Percentiles rank a stretch among this genome's conserved stretches.
Conservation (phyloP, 163 green algal genomes). For the Coccomyxa subellipsoidea region DNA sequence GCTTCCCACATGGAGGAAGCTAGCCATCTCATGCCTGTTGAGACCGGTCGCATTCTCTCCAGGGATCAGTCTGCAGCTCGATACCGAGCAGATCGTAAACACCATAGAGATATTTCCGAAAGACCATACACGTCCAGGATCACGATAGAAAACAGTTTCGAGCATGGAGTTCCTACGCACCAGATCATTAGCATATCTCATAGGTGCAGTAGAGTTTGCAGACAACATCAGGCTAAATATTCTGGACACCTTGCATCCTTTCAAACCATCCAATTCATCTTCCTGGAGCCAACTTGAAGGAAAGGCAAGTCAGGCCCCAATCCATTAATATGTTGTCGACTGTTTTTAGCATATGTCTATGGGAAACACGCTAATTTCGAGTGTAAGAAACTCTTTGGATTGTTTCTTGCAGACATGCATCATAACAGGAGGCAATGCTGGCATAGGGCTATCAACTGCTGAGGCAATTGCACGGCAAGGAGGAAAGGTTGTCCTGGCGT, state of each 20-base stretch:
- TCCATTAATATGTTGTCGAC: too few relatives aligned
- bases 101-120: background rate
- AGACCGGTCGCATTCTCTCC: too few relatives aligned
- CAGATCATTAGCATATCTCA: background rate
- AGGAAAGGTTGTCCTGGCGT: constrained; percentile 63
- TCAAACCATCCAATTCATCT: background rate
- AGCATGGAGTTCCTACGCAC: background rate
- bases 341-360: background rate
- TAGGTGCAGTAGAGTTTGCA: background rate
- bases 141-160: background rate
- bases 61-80: too few relatives aligned
- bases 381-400: background rate
- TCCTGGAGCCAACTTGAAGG: background rate
- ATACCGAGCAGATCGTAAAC: too few relatives aligned
- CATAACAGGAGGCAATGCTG: constrained; percentile 68
- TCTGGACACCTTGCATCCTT: background rate
- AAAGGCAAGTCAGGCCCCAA: background rate
- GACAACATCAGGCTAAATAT: background rate
- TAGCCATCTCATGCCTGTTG: too few relatives aligned
- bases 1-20: too few relatives aligned
- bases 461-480: constrained; percentile 48
- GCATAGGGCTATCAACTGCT: constrained; percentile 58
- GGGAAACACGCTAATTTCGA: background rate
- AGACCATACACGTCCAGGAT: background rate
- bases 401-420: constrained; percentile 58